Evolutionary conservation across 2,329 filamentous ascomycete genomes (phyloP).

Genomic region (Hymenoscyphus scutula): DNA sequence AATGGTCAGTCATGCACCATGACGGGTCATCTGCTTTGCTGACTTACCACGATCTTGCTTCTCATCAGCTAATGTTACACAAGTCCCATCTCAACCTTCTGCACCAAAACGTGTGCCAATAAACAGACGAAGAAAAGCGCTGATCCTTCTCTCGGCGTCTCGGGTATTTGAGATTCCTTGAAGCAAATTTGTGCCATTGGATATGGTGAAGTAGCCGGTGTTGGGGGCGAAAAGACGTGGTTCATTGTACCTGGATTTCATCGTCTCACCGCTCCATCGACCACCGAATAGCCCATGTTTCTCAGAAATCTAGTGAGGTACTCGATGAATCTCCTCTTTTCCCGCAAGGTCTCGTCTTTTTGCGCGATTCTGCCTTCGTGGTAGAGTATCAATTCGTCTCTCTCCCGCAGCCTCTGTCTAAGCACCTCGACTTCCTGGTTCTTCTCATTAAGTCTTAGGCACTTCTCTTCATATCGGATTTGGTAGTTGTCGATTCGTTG

Average conservation of each 20-base stretch:
- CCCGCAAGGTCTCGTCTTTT: not conserved
- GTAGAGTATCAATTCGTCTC: slow-evolving; percentile 19
- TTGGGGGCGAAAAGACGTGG: slow-evolving; percentile 1
- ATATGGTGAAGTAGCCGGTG: not conserved
- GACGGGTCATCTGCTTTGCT: not conserved
- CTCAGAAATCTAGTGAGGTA: slow-evolving; percentile 21
- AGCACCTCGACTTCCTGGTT: slow-evolving; percentile 25
- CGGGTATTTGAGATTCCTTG: not conserved
- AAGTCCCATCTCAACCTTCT: not conserved
- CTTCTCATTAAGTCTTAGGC: slow-evolving; percentile 7
- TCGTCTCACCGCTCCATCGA: slow-evolving; percentile 15
- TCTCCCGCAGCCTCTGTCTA: slow-evolving; percentile 18
- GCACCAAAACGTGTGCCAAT: slow-evolving; percentile 1
- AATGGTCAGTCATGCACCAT: not conserved
- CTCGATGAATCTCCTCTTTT: slow-evolving; percentile 2
- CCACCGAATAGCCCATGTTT: slow-evolving; percentile 22
- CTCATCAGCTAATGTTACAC: not conserved
- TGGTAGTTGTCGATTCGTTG: slow-evolving; percentile 18
- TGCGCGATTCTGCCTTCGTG: slow-evolving; percentile 21
- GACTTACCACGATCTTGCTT: not conserved
- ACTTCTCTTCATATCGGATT: slow-evolving; percentile 27
- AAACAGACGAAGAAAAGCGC: not conserved
- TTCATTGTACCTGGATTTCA: not conserved
- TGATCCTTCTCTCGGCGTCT: not conserved
- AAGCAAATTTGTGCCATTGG: not conserved